Base-by-base conservation (phyloP, 192 early-diverging fungal genomes). In the Linderina pennispora region DNA sequence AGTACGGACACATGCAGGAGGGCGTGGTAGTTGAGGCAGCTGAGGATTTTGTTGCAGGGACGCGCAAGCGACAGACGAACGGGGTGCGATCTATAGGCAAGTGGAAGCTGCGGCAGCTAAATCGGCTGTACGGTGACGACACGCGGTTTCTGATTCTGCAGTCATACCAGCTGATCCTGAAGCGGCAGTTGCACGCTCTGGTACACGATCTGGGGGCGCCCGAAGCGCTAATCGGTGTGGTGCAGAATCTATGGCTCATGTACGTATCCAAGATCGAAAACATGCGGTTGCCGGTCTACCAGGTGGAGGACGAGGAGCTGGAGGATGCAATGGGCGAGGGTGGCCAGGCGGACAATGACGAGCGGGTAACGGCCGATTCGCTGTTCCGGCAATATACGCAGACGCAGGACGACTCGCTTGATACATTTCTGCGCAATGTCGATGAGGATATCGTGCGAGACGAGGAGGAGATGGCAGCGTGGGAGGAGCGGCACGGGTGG, bases 371-470 rank as follows among this genome's bases (percentile, higher is more conserved):
- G 2, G 43, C 50, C 5, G 48, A 60, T 10, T 20, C 43, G 8
- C 31, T 58, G 36, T 48, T 39, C 7, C 50, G 49, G 20, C 60
- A 63, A 22, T 8, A 4, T 18, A 43, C 53, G 21, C 52, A 48
- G 41, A 17, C 50, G n/a, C n/a, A 42, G 0, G 57, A 71, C 25
- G 48, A 54, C 32, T 71, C 68, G 21, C 42, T 71, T 14, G 56
- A 63, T 15, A 46, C 51, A 33, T 32, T 71, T 35, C 39, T 71
- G 8, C 41, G 45, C 34, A 47, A 38, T 35, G 39, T 71, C 7
- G 67, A 71, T 15, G 68, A 58, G 10, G 68, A 71, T 28, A 64
- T 71, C 26, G 59, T 48, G 14, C n/a, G 48, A 23, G 68, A 71
- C 36, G 50, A 55, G 36, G 34, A 43, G 25, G 68, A 71, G 26